Conservation (phyloP, 257 asterid genomes). For the Jasminum sambac region DNA sequence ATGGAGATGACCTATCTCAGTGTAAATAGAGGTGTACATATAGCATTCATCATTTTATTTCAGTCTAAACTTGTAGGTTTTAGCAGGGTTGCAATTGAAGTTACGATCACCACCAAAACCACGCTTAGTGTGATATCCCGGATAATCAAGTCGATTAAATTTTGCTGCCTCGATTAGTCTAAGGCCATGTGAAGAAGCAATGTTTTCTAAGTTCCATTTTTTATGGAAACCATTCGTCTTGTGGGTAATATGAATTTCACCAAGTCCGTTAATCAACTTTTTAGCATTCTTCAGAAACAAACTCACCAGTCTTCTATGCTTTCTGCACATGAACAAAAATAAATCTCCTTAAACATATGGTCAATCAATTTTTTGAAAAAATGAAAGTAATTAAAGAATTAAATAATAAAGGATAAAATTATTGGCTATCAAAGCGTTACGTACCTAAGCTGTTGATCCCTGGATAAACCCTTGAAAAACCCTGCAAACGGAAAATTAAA, state of each 20-base stretch:
- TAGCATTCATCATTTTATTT: too few relatives aligned
- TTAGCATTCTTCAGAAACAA: too few relatives aligned
- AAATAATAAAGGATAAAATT: too few relatives aligned
- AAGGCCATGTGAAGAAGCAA: conserved; percentile 15
- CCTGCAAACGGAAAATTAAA: conserved; percentile 39
- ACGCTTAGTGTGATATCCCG: conserved; percentile 23
- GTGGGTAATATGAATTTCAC: too few relatives aligned
- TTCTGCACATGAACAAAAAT: conserved; percentile 3
- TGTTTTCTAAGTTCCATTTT: conserved; percentile 11
- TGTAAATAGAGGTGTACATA: too few relatives aligned
- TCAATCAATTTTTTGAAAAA: too few relatives aligned
- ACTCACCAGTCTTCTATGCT: conserved; percentile 21
- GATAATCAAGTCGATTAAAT: conserved; percentile 13
- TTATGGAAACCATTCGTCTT: neutral
- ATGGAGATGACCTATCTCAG: too few relatives aligned
- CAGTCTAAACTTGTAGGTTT: too few relatives aligned
- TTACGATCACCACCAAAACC: conserved; percentile 29
- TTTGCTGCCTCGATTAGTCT: neutral
- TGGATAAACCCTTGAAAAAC: conserved; percentile 24
- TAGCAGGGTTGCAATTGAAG: conserved; percentile 2
- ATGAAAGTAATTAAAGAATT: too few relatives aligned
- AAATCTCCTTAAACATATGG: too few relatives aligned
- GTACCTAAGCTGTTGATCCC: conserved; percentile 24
- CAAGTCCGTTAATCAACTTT: too few relatives aligned
- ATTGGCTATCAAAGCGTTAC: neutral